Percentiles rank a stretch among this genome's conserved stretches.
phyloP scores from a whole-genome alignment of 2,329 filamentous ascomycete species.

The Pestalotiopsis sp. region DNA sequence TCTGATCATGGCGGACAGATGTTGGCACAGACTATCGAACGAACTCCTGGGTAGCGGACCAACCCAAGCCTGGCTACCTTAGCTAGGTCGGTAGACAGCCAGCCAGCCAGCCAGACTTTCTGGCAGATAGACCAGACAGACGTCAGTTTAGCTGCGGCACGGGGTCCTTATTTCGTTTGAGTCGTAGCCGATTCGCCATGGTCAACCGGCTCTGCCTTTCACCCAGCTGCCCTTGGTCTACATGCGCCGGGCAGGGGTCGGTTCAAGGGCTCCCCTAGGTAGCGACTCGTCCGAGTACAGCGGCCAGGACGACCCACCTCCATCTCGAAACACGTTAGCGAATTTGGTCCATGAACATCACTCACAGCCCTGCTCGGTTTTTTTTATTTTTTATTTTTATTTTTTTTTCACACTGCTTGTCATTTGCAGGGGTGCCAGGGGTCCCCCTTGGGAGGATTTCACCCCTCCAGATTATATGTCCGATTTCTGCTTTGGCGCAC shows the following conservation, averaged over 20 bases:
- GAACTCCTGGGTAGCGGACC: not conserved
- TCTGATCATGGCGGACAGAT: not conserved
- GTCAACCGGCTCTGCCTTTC: constrained; percentile 4
- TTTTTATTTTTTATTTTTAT: constrained; percentile 20
- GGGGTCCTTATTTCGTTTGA: constrained; percentile 13
- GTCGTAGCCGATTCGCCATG: constrained; percentile 19
- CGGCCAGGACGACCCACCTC: constrained; percentile 29
- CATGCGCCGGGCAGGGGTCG: constrained; percentile 18
- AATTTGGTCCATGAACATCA: constrained; percentile 32
- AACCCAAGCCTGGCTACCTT: too few relatives aligned
- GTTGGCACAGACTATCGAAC: not conserved
- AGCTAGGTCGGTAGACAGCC: not conserved
- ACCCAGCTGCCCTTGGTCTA: not conserved
- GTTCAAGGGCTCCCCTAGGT: constrained; percentile 25
- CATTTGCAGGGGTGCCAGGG: constrained; percentile 37
- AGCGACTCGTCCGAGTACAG: constrained; percentile 27
- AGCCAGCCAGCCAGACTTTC: not conserved
- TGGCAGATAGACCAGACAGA: constrained; percentile 11
- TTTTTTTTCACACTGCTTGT: constrained; percentile 26
- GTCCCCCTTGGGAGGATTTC: constrained; percentile 33
- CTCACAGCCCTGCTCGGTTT: constrained; percentile 40
- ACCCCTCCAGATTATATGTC: constrained; percentile 51
- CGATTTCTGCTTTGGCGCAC: constrained; percentile 49
- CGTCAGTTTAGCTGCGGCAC: constrained; percentile 16
- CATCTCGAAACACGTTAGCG: constrained; percentile 36